phyloP scores from a whole-genome alignment of 148 eudicot species.

The Hydrangea macrophylla region DNA sequence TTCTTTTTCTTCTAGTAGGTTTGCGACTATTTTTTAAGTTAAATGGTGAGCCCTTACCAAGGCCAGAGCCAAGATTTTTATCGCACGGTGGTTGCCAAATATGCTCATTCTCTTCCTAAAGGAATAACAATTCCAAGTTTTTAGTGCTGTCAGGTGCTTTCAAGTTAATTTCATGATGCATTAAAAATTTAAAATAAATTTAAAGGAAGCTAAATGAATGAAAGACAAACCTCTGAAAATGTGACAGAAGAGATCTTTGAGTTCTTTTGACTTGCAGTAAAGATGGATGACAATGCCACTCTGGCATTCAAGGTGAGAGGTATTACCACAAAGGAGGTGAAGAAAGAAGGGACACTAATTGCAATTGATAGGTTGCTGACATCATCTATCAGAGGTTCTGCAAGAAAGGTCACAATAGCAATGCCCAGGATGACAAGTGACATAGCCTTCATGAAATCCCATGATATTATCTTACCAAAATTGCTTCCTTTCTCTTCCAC shows the following conservation, averaged over 20 bases:
- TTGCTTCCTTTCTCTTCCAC: not conserved
- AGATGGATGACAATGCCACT: constrained; percentile 19
- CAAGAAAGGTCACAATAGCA: constrained; percentile 23
- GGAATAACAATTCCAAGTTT: too few species aligned
- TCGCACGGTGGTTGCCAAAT: too few species aligned
- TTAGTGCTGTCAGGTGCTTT: too few species aligned
- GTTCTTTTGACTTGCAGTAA: constrained; percentile 30
- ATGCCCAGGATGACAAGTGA: constrained; percentile 24
- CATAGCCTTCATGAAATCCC: constrained; percentile 17
- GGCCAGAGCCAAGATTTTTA: too few species aligned
- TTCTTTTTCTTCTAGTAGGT: too few species aligned
- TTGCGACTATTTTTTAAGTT: too few species aligned
- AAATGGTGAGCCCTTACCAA: too few species aligned
- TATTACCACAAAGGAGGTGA: constrained; percentile 31
- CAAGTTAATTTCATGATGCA: too few species aligned
- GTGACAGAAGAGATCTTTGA: constrained; percentile 31
- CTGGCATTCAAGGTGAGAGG: constrained; percentile 31
- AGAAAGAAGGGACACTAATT: constrained; percentile 23
- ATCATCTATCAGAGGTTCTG: constrained; percentile 25
- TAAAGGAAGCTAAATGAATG: not conserved
- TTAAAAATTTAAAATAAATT: too few species aligned
- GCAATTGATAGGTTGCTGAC: constrained; percentile 21
- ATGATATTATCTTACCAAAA: constrained; percentile 5
- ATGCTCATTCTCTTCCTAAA: too few species aligned
- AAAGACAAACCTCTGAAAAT: constrained; percentile 35